These are phyloP conservation scores for Austroboletus novae-zelandiae DNA, from an alignment of 1,284 basidiomycete species.

Conservation along the genomic window DNA sequence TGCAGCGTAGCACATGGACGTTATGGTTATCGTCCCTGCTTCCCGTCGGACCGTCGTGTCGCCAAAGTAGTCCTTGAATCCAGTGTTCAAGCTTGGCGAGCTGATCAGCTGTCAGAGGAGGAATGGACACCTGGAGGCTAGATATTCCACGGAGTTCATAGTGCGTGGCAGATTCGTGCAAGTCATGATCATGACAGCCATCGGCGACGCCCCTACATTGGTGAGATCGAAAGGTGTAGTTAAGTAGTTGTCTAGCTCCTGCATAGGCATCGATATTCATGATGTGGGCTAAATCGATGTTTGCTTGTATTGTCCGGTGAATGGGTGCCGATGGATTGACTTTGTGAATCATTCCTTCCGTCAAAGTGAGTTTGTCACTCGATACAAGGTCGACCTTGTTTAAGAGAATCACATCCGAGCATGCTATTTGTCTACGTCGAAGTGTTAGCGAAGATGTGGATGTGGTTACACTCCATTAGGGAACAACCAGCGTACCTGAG, in stretches of 20 bases:
- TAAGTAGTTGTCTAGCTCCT: constrained; percentile 27
- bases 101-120: constrained; percentile 47
- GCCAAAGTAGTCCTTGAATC: constrained; percentile 81
- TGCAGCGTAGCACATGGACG: constrained; percentile 76
- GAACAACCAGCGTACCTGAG: constrained; percentile 50
- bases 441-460: not conserved
- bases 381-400: constrained; percentile 84
- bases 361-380: constrained; percentile 37
- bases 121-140: constrained; percentile 67
- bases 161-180: constrained; percentile 35
- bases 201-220: constrained; percentile 29
- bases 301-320: constrained; percentile 63
- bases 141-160: constrained; percentile 72
- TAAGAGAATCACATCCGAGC: constrained; percentile 83
- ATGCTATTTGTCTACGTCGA: constrained; percentile 78
- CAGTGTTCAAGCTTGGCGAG: constrained; percentile 66
- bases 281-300: constrained; percentile 70
- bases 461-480: not conserved
- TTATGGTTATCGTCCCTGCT: not conserved
- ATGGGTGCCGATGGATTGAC: constrained; percentile 80
- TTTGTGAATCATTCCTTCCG: constrained; percentile 59
- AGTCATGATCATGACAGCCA: constrained; percentile 18
- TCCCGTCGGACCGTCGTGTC: constrained; percentile 38
- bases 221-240: constrained; percentile 24
- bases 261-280: constrained; percentile 80